phyloP scores from a whole-genome alignment of 2,329 filamentous ascomycete genomes.

The Hymenoscyphus fraxineus region DNA sequence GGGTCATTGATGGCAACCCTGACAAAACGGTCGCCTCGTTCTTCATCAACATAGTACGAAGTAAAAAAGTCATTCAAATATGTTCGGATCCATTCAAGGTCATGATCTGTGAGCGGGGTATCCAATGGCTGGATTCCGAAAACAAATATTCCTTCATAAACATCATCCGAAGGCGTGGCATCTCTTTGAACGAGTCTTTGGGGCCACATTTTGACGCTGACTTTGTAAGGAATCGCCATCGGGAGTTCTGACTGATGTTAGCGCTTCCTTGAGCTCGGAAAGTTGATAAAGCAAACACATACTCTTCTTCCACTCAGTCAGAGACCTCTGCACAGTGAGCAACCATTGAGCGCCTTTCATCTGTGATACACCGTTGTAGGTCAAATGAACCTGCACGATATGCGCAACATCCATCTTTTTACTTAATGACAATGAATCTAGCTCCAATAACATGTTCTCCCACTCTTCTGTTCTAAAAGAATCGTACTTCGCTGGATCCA shows the following conservation, averaged over 20 bases:
- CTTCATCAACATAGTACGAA: too few species aligned
- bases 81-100: neutral
- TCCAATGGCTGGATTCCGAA: conserved; percentile 11
- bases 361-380: conserved; percentile 19
- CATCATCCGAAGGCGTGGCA: conserved; percentile 6
- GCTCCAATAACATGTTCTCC: neutral
- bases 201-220: conserved; percentile 17
- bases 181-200: conserved; percentile 13
- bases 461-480: conserved; percentile 5
- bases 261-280: neutral
- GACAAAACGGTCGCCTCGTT: conserved; percentile 10
- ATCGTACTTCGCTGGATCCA: neutral
- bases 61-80: too few species aligned
- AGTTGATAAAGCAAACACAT: conserved; percentile 4
- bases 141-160: conserved; percentile 22
- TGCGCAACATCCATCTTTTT: conserved; percentile 9
- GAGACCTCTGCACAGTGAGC: conserved; percentile 15
- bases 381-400: conserved; percentile 12
- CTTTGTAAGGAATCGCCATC: neutral
- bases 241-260: conserved; percentile 2
- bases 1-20: conserved; percentile 1
- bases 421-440: conserved; percentile 5
- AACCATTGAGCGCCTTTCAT: conserved; percentile 20
- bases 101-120: neutral
- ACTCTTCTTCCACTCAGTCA: conserved; percentile 19